These are phyloP conservation scores for Aspergillus cristatus DNA, from an alignment of 495 filamentous ascomycete genomes.

Conservation along the genomic window DNA sequence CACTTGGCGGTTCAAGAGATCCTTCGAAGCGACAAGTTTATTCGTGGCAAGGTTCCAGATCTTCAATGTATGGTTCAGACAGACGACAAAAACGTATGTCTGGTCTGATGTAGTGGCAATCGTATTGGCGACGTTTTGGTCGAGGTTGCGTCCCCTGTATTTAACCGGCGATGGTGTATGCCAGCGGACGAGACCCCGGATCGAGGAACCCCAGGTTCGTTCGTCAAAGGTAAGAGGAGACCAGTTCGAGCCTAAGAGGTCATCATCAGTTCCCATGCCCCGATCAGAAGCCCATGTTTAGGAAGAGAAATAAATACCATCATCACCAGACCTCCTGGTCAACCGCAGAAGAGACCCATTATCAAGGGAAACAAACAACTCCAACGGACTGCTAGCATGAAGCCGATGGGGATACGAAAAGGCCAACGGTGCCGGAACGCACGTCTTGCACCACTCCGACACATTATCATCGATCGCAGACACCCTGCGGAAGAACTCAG, in stretches of 20 bases:
- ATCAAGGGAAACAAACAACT: slow-evolving; percentile 70
- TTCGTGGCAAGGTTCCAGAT: slow-evolving; percentile 76
- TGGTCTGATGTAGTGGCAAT: slow-evolving; percentile 55
- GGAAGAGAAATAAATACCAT: slow-evolving; percentile 41
- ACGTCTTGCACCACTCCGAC: slow-evolving; percentile 67
- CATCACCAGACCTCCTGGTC: slow-evolving; percentile 53
- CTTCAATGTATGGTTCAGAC: slow-evolving; percentile 75
- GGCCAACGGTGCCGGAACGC: slow-evolving; percentile 57
- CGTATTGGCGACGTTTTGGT: slow-evolving; percentile 53
- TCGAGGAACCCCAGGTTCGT: slow-evolving; percentile 62
- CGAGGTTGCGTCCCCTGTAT: slow-evolving; percentile 56
- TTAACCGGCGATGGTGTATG: slow-evolving; percentile 54
- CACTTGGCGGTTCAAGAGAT: slow-evolving; percentile 54
- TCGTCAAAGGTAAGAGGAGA: slow-evolving; percentile 70
- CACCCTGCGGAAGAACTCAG: slow-evolving; percentile 66
- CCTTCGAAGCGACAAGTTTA: slow-evolving; percentile 58
- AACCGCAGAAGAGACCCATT: slow-evolving; percentile 76
- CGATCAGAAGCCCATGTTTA: neutral
- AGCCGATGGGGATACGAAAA: slow-evolving; percentile 78
- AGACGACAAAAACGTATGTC: slow-evolving; percentile 72
- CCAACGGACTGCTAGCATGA: slow-evolving; percentile 57
- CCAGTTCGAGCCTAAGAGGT: slow-evolving; percentile 51
- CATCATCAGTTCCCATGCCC: slow-evolving; percentile 3
- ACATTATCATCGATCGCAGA: slow-evolving; percentile 60
- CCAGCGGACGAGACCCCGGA: slow-evolving; percentile 65